Conservation (phyloP, 2,329 filamentous ascomycete genomes). For the Aspergillus sp. region DNA sequence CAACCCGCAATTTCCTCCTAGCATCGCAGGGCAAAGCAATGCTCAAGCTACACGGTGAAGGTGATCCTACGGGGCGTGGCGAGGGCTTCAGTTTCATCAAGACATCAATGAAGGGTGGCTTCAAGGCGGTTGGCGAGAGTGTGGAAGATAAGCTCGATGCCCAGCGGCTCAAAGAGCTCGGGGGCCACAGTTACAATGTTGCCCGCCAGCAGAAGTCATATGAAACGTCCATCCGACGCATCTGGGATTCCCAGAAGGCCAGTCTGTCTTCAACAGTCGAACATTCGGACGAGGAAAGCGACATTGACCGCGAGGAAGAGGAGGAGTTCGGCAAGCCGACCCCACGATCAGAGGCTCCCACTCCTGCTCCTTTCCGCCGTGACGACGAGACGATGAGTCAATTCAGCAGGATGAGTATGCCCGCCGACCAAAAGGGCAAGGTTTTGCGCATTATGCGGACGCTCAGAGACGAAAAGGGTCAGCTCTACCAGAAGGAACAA, state of each 20-base stretch:
- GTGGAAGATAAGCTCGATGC: conserved; percentile 84
- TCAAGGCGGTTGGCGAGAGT: conserved; percentile 85
- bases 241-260: conserved; percentile 85
- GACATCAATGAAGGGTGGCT: conserved; percentile 98
- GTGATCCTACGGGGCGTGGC: conserved; percentile 90
- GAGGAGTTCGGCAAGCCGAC: conserved; percentile 57
- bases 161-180: conserved; percentile 67
- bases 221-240: conserved; percentile 83
- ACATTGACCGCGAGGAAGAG: conserved; percentile 57
- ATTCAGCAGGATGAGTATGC: conserved; percentile 70
- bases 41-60: conserved; percentile 90
- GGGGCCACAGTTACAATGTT: conserved; percentile 96
- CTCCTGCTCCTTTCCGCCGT: conserved; percentile 56
- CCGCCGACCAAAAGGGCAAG: conserved; percentile 66
- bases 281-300: conserved; percentile 72
- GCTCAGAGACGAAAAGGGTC: conserved; percentile 63
- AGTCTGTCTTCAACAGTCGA: conserved; percentile 74
- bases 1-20: conserved; percentile 93
- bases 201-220: conserved; percentile 91
- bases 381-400: conserved; percentile 80
- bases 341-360: conserved; percentile 67
- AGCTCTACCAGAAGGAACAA: conserved; percentile 61
- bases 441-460: conserved; percentile 73
- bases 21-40: conserved; percentile 95
- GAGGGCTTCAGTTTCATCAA: conserved; percentile 97